Percentiles rank a stretch among this genome's conserved stretches.
phyloP scores from a whole-genome alignment of 345 rosid species.

The Eucalyptus leucophloia region DNA sequence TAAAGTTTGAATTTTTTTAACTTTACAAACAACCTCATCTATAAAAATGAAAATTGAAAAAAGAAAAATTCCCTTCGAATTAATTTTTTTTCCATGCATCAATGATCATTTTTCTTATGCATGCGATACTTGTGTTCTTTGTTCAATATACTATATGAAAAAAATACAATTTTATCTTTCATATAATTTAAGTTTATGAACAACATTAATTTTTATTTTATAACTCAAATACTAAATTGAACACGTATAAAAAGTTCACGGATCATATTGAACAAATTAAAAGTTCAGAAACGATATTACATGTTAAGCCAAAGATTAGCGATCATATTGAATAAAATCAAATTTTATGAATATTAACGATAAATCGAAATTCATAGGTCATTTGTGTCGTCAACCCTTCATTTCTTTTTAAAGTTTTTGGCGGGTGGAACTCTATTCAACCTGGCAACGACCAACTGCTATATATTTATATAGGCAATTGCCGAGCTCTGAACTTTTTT shows the following conservation, averaged over 20 bases:
- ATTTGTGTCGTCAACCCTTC: rapidly evolving
- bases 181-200: too few relatives aligned
- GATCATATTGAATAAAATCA: neutral
- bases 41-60: neutral
- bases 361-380: rapidly evolving
- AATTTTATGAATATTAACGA: rapidly evolving
- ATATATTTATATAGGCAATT: rapidly evolving
- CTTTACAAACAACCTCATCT: neutral
- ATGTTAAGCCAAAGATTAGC: rapidly evolving
- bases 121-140: neutral
- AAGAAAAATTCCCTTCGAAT: neutral
- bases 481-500: neutral
- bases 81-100: neutral
- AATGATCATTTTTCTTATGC: neutral
- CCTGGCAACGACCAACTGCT: neutral
- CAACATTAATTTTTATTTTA: rapidly evolving
- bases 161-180: neutral
- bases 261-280: rapidly evolving
- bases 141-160: neutral
- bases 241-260: rapidly evolving
- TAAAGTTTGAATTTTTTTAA: neutral
- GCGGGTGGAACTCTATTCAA: neutral
- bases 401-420: neutral
- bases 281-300: rapidly evolving
- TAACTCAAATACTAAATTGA: neutral